phyloP scores from a whole-genome alignment of 805 yeast genomes.

The Yamadazyma nakazawae region DNA sequence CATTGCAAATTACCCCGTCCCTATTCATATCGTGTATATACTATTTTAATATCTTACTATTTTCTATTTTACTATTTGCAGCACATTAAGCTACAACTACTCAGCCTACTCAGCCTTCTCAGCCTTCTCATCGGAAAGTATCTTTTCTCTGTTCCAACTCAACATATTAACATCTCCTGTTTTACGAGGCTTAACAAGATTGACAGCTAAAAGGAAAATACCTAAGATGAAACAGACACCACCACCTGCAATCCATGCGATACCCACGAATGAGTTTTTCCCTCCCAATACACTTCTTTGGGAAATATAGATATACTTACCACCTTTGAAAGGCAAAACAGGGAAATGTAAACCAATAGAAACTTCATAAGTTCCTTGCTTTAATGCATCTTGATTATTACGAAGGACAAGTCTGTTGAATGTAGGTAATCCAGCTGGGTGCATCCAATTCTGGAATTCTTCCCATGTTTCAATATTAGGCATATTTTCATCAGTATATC shows the following conservation, averaged over 20 bases:
- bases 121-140: neutral
- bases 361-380: slow-evolving; percentile 60
- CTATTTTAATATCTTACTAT: neutral
- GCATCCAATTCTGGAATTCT: slow-evolving; percentile 48
- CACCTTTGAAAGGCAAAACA: slow-evolving; percentile 63
- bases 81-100: no score
- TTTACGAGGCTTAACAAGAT: slow-evolving; percentile 63
- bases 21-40: neutral
- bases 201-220: slow-evolving; percentile 48
- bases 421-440: slow-evolving; percentile 38
- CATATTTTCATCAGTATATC: slow-evolving; percentile 41
- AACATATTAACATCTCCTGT: slow-evolving; percentile 68
- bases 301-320: slow-evolving; percentile 61
- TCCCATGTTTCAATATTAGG: slow-evolving; percentile 44
- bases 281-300: slow-evolving; percentile 77
- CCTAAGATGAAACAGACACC: slow-evolving; percentile 62
- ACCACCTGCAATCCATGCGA: slow-evolving; percentile 73
- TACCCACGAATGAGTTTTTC: slow-evolving; percentile 68
- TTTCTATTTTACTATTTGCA: no score
- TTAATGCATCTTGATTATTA: slow-evolving; percentile 54
- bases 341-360: slow-evolving; percentile 77
- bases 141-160: slow-evolving; percentile 62
- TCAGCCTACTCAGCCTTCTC: neutral
- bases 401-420: slow-evolving; percentile 53
- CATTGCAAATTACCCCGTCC: neutral